Conservation (phyloP, 805 yeast genomes). For the Monosporozyma siamensis region DNA sequence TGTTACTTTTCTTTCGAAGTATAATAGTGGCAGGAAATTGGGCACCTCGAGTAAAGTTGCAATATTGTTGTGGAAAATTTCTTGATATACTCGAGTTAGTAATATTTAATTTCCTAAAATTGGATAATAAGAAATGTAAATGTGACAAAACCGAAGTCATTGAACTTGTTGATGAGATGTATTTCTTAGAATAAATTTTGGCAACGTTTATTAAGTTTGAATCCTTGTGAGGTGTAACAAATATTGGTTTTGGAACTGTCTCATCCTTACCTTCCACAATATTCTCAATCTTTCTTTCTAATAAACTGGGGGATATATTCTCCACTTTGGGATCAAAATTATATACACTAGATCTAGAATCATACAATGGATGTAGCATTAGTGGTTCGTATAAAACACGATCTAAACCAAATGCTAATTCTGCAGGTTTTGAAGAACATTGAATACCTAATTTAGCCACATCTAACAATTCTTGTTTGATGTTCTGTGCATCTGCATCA, state of each 20-base stretch:
- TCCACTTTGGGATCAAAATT: conserved; percentile 58
- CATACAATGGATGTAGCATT: conserved; percentile 67
- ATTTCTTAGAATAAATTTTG: conserved; percentile 25
- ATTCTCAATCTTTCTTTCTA: conserved; percentile 9
- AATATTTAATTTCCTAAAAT: conserved; percentile 45
- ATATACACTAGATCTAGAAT: conserved; percentile 64
- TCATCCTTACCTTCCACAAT: neutral
- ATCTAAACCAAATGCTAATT: conserved; percentile 55
- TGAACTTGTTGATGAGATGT: conserved; percentile 77
- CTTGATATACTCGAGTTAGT: conserved; percentile 33
- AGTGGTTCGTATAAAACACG: conserved; percentile 65
- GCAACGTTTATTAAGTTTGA: conserved; percentile 41
- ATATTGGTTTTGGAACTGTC: conserved; percentile 25
- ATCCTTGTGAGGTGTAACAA: conserved; percentile 65
- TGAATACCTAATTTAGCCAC: neutral
- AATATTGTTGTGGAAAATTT: conserved; percentile 32
- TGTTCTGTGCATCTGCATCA: conserved; percentile 4
- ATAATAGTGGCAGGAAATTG: conserved; percentile 48
- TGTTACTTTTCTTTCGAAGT: conserved; percentile 38
- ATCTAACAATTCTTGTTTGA: conserved; percentile 11
- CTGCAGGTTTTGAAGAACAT: conserved; percentile 33
- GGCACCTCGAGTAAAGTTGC: conserved; percentile 37
- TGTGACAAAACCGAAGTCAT: conserved; percentile 71
- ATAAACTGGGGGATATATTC: conserved; percentile 37
- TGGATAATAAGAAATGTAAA: conserved; percentile 61